Evolutionary conservation across 139 green algal genomes (phyloP).

Genomic region (Nannochloris sp.): DNA sequence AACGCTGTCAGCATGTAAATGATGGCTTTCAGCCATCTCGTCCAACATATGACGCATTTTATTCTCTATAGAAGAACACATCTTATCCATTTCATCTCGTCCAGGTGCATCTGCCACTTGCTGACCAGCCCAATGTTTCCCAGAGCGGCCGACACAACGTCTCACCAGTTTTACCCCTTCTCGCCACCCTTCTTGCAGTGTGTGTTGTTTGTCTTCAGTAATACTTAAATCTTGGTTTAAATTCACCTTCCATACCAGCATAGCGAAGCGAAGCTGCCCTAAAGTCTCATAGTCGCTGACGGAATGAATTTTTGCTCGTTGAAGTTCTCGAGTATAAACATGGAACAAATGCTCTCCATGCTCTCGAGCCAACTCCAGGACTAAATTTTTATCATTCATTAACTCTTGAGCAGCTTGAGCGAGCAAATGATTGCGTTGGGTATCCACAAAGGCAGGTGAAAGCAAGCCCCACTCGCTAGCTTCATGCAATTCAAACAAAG

Average conservation of each 20-base stretch:
- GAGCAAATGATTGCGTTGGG: background rate
- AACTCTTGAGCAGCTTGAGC: background rate
- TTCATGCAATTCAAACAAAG: constrained; percentile 16
- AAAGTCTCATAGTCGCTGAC: constrained; percentile 21
- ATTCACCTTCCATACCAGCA: constrained; percentile 24
- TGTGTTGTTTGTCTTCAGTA: background rate
- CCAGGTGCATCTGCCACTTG: background rate
- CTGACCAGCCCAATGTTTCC: background rate
- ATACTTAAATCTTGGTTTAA: constrained; percentile 10
- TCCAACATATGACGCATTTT: no score
- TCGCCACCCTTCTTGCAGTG: background rate
- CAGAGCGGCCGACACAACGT: no score
- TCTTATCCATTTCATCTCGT: background rate
- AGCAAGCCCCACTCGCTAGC: constrained; percentile 11
- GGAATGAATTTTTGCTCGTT: background rate
- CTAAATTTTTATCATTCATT: constrained; percentile 17
- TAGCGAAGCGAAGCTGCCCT: constrained; percentile 23
- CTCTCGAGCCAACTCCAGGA: constrained; percentile 9
- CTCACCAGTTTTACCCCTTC: constrained; percentile 2
- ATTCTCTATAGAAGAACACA: no score
- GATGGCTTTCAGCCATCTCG: no score
- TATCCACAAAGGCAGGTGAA: background rate
- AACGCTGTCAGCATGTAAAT: no score
- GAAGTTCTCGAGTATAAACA: background rate
- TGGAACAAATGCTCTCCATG: background rate